Percentiles rank a stretch among this genome's conserved stretches.
Conservation (phyloP, 176 grass and related monocot genomes). For the Rhynchospora tenuis region DNA sequence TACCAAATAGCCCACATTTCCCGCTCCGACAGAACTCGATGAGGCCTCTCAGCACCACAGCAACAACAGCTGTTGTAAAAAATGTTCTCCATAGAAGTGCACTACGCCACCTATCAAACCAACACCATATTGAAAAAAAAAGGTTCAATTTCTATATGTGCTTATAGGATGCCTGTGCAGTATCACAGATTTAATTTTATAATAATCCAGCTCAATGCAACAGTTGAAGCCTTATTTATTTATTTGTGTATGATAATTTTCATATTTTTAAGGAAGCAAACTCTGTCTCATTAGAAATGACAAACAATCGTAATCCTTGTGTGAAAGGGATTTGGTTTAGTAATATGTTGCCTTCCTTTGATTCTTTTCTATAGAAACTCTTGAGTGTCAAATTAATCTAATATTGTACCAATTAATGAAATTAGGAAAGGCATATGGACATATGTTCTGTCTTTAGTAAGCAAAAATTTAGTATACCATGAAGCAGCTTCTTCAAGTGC, state of each 20-base stretch:
- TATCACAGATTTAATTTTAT: neutral
- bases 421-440: neutral
- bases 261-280: neutral
- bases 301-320: neutral
- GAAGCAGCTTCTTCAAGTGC: conserved; percentile 97
- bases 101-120: conserved; percentile 84
- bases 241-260: neutral
- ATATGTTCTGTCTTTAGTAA: neutral
- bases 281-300: neutral
- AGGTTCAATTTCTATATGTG: neutral
- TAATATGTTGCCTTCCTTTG: neutral
- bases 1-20: conserved; percentile 80
- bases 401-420: neutral
- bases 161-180: neutral
- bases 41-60: conserved; percentile 61
- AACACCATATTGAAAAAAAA: no score
- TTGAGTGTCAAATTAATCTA: neutral
- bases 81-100: conserved; percentile 94
- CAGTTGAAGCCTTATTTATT: neutral
- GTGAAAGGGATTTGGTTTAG: neutral
- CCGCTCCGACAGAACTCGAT: conserved; percentile 67
- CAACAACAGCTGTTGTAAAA: conserved; percentile 93
- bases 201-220: neutral
- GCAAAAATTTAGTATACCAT: conserved; percentile 47
- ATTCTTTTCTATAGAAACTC: neutral